Conservation (phyloP, 345 rosid genomes). For the Trapa incisa region DNA sequence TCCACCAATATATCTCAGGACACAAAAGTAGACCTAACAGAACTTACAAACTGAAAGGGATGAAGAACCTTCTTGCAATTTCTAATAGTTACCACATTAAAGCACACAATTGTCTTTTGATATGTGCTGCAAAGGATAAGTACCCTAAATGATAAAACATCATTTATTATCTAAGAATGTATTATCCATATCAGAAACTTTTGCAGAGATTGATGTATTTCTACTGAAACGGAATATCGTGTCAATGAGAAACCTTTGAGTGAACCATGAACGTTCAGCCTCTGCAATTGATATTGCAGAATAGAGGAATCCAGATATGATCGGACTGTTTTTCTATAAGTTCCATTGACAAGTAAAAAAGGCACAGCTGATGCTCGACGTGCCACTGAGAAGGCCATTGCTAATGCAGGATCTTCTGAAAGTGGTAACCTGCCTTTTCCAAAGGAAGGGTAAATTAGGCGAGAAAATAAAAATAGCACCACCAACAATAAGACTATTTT, state of each 20-base stretch:
- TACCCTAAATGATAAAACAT: background rate
- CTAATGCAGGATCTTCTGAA: constrained; percentile 95
- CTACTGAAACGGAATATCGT: background rate
- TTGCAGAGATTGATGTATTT: background rate
- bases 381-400: constrained; percentile 97
- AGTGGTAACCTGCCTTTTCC: constrained; percentile 53
- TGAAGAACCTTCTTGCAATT: background rate
- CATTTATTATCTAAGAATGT: background rate
- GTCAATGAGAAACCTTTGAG: constrained; percentile 57
- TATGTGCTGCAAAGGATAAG: background rate
- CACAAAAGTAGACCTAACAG: background rate
- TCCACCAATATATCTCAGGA: background rate
- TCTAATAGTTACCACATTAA: background rate
- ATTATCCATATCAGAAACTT: background rate
- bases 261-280: constrained; percentile 57
- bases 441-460: background rate
- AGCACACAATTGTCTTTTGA: background rate
- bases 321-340: constrained; percentile 80
- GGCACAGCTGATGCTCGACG: constrained; percentile 98
- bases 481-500: background rate
- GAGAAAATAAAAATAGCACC: background rate
- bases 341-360: constrained; percentile 89
- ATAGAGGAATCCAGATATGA: constrained; percentile 89
- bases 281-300: constrained; percentile 84
- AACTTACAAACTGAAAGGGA: background rate